Evolutionary conservation across 2,329 filamentous ascomycete genomes (phyloP), one percentile per base, ranked within the genome.

Genomic region (Paecilomyces sp.): DNA sequence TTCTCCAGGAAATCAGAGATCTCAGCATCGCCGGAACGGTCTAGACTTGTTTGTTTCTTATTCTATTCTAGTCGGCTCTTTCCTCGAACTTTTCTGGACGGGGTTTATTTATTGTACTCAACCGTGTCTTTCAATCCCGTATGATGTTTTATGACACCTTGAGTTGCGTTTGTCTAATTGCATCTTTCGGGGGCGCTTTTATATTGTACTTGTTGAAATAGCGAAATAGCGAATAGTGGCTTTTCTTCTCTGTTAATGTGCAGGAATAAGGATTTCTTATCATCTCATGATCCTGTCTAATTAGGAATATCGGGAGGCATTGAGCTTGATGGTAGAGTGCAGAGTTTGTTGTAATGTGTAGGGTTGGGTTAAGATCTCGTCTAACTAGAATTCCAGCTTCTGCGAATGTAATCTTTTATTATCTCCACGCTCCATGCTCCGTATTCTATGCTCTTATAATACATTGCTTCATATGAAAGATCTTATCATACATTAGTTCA

Each of bases 1-100:
- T 97, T 51, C 74, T 99, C 77, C 92, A 97, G 72, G 92, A 99
- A 81, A 99, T 99, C 75, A 83, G 94, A 65, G 94, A 97, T 77
- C 77, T 99, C 77, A 97, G 93, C 77, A 99, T 99, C 81, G 86
- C 86, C 34, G 86, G 86, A 22, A 88, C 86, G n/a, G 85, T 88
- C 59, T 85, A 47, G 70, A 68, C 60, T 57, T 56, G 56, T 60
- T 63, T 56, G 30, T 64, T 18, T 58, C 62, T 56, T 60, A 58
- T 59, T 61, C 52, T 61, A 24, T 54, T 52, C 51, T 5, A 28
- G 22, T 53, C 24, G 24, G 51, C 22, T 53, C 24, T 53, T 53
- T 53, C 15, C 51, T 30, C 51, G 9, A 13, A 25, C 8, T 25
- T 53, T 13, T 53, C 54, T 36, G 18, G 24, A 55, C 8, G 18